Evolutionary conservation across 2,329 filamentous ascomycete genomes (phyloP).

Genomic region (Exserohilum rostratum): DNA sequence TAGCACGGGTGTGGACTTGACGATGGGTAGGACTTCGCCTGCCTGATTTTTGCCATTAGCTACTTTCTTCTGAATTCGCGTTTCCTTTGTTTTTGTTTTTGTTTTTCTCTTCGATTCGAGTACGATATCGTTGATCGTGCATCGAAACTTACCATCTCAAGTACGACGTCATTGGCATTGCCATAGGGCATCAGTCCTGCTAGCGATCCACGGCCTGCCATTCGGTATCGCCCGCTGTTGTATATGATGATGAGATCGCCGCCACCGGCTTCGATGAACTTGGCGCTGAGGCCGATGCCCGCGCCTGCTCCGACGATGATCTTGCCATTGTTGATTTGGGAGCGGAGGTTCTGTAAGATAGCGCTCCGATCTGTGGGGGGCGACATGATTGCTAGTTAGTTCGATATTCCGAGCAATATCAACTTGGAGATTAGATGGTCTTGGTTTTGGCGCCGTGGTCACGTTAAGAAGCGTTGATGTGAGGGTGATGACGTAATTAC

Average conservation of each 20-base stretch:
- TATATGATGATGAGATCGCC: conserved; percentile 75
- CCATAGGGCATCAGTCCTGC: conserved; percentile 74
- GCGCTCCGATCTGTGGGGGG: conserved; percentile 63
- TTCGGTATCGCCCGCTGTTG: conserved; percentile 74
- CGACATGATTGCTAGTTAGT: conserved; percentile 51
- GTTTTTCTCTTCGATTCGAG: too few relatives aligned
- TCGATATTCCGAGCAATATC: not conserved
- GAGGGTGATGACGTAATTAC: conserved; percentile 19
- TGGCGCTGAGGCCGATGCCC: conserved; percentile 72
- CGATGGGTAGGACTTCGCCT: conserved; percentile 69
- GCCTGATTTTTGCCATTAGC: conserved; percentile 52
- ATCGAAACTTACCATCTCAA: conserved; percentile 63
- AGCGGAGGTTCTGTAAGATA: conserved; percentile 60
- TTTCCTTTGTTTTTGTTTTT: too few relatives aligned
- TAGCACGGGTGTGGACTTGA: conserved; percentile 68
- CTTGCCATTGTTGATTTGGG: conserved; percentile 61
- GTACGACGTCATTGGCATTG: conserved; percentile 71
- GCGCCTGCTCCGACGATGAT: conserved; percentile 73
- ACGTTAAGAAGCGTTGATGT: not conserved
- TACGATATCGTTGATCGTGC: not conserved
- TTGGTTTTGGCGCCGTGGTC: not conserved
- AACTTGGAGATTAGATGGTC: not conserved
- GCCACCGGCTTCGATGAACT: conserved; percentile 71
- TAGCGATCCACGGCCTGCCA: conserved; percentile 72
- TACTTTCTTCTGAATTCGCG: too few relatives aligned